Base-by-base conservation (phyloP, 2,329 filamentous ascomycete species). In the Pseudocercospora cruenta region DNA sequence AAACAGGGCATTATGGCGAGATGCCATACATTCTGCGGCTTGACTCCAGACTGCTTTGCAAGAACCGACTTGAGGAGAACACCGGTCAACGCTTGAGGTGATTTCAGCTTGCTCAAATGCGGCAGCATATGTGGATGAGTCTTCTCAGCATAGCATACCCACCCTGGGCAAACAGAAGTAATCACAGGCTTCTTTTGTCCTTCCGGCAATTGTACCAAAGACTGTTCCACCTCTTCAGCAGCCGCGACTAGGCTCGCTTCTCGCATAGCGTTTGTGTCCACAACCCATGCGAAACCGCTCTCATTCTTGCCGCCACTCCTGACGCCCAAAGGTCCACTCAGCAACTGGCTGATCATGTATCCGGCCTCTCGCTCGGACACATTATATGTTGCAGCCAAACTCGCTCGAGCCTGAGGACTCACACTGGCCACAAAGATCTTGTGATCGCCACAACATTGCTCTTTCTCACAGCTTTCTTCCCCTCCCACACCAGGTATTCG, bases 121-220 rank as follows among this genome's bases (percentile, higher is more conserved):
- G 93, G 93, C 58, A 99, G 85, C 63, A 98, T 89, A 75, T 97
- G 90, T 1, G 95, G 93, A 75, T 99, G 95, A 63, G 94, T 98
- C 82, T 99, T 98, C 79, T 99, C 95, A 26, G 94, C 94, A 76
- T 99, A 99, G 81, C 95, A 99, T 63, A 99, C 94, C 94, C 96
- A 99, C 7, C 95, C 95, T 0, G 95, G 95, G 78, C 95, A 99
- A 21, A 93, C 93, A 3, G 94, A 94, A 8, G 94, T 93, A 51
- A 99, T 85, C 31, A 94, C 88, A 0, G 92, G 91, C 67, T 80
- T 81, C 72, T 83, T 85, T 3, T 80, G 81, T 39, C 70, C 87
- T 54, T 69, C 62, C 4, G 55, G 55, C 2, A 73, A 71, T 6
- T 72, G 69, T n/a, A 76, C 73, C 6, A 72, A 65, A 9, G 81